These are phyloP conservation scores for Podila epigama DNA, from an alignment of 192 early-diverging fungal genomes.

Conservation along the genomic window DNA sequence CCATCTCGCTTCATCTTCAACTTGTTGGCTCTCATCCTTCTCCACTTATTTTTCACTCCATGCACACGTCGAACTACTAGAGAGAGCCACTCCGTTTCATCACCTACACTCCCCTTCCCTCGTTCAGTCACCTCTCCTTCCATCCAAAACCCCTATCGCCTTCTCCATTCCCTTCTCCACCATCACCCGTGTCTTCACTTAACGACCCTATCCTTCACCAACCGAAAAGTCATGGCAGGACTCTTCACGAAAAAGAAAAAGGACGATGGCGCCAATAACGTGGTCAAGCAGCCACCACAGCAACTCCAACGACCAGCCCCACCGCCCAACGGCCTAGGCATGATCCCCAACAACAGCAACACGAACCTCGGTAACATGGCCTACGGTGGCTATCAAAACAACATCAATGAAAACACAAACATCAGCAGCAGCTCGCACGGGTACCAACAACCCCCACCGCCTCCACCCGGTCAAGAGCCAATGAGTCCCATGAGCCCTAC, in stretches of 20 bases:
- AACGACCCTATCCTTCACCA: neutral
- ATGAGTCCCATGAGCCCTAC: slow-evolving; percentile 33
- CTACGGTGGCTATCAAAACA: neutral
- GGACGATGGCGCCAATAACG: slow-evolving; percentile 12
- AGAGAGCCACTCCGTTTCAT: neutral
- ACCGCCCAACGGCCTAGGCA: slow-evolving; percentile 34
- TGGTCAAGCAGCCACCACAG: slow-evolving; percentile 6
- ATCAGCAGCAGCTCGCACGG: slow-evolving; percentile 3
- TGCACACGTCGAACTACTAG: too few relatives aligned
- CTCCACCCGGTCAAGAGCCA: slow-evolving; percentile 4
- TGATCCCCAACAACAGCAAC: slow-evolving; percentile 2
- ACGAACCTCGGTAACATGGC: neutral
- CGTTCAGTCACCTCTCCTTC: slow-evolving; percentile 1
- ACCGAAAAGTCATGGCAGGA: slow-evolving; percentile 18
- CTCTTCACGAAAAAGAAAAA: slow-evolving; percentile 49
- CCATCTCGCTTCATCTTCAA: too few relatives aligned
- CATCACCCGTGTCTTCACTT: neutral
- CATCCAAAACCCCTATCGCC: neutral
- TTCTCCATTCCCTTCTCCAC: neutral
- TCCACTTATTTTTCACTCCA: neutral
- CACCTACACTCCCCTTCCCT: neutral
- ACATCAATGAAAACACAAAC: neutral
- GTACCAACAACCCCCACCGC: slow-evolving; percentile 31
- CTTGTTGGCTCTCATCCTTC: neutral
- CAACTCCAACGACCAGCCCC: slow-evolving; percentile 29